Conservation (phyloP, 1,284 basidiomycete genomes). For the Hortiboletus rubellus region DNA sequence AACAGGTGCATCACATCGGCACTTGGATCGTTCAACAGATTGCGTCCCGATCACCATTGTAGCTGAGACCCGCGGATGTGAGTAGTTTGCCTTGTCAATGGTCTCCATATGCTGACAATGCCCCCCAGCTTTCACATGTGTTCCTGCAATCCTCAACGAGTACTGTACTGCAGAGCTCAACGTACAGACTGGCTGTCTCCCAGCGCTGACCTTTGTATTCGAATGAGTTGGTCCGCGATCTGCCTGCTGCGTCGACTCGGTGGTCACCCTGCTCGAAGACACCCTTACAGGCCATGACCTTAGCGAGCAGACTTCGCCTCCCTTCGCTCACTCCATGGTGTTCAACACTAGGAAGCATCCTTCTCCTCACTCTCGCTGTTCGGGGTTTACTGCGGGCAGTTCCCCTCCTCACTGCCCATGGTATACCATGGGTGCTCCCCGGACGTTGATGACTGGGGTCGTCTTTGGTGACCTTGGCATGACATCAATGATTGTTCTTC, state of each 20-base stretch:
- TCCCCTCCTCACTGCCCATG: no score
- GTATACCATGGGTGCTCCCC: no score
- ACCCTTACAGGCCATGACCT: slow-evolving; percentile 97
- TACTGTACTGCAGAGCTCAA: slow-evolving; percentile 98
- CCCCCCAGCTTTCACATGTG: slow-evolving; percentile 88
- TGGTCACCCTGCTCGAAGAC: slow-evolving; percentile 97
- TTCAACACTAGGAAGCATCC: no score
- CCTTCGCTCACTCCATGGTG: no score
- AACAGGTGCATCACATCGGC: slow-evolving; percentile 98
- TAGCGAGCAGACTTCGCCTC: no score
- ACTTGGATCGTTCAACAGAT: slow-evolving; percentile 99
- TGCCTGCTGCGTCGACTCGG: slow-evolving; percentile 96
- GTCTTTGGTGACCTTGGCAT: no score
- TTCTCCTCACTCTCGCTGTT: no score
- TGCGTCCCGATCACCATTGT: slow-evolving; percentile 96
- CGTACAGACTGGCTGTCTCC: slow-evolving; percentile 97
- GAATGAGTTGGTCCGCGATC: slow-evolving; percentile 99
- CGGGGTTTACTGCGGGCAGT: no score
- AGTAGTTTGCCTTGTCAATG: slow-evolving; percentile 37
- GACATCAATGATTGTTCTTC: no score
- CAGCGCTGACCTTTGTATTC: slow-evolving; percentile 97
- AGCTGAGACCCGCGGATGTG: slow-evolving; percentile 95
- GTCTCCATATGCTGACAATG: slow-evolving; percentile 18
- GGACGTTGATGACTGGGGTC: no score
- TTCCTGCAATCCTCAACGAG: slow-evolving; percentile 98